Base-by-base conservation (phyloP, 2,329 filamentous ascomycete genomes). In the Verticillium klebahnii region DNA sequence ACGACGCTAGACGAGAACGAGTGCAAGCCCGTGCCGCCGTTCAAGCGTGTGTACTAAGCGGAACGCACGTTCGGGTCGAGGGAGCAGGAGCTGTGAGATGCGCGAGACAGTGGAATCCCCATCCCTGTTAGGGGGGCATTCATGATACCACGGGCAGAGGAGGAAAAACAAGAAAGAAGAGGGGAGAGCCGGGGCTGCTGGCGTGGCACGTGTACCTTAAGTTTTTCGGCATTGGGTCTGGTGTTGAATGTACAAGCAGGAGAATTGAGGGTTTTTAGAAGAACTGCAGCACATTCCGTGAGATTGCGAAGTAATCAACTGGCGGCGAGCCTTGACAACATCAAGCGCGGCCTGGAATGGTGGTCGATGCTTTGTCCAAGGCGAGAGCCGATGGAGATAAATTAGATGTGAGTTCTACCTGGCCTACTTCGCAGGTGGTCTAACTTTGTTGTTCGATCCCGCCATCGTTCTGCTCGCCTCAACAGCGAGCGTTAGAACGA, bases 11-110 rank as follows among this genome's bases (percentile, higher is more conserved):
- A 98, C 72, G 93, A 96, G 86, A 88, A 85, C 71, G 95, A 99
- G 85, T 98, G 95, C 88, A 93, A 95, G 85, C 82, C 92, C 67
- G 92, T 99, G 64, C 93, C 94, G 70, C 95, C 95, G 56, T 97
- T 98, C 86, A 97, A 97, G 88, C 87, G 91, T 83, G 89, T 90
- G 72, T 93, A 94, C 80, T 94, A 92, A 80, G 71, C 58, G 12
- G 57, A 56, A 57, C 14, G 17, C 2, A 11, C 31, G 54, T 32
- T 1, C 7, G 54, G 54, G 25, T 17, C 6, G 25, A 56, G 29
- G 17, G n/a, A 56, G 14, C 14, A 31, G 32, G 32, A 19, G 31
- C 25, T 34, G 31, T 31, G 54, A 56, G 25, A 34, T 36, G 34
- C 34, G 34, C 54, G 25, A 32, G 14, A 50, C 40, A 23, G n/a